These are phyloP conservation scores for Suhomyces kunorum DNA, from an alignment of 1,139 yeast genomes.

Conservation along the genomic window DNA sequence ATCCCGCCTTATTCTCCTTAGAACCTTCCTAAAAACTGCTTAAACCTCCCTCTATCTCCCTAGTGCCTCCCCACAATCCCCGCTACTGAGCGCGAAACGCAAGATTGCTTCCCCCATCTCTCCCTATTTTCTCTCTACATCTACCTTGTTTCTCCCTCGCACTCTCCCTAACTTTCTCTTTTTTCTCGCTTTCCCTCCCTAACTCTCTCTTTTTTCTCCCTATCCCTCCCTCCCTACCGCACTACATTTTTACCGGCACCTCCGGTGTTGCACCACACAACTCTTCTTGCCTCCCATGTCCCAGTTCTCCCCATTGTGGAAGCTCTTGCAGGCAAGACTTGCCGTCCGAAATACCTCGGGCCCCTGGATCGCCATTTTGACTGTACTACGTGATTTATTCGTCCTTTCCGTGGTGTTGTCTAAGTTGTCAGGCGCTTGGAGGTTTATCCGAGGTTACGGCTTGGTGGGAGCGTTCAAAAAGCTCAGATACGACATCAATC, in stretches of 20 bases:
- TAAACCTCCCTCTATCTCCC: too few relatives aligned
- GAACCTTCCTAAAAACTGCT: too few relatives aligned
- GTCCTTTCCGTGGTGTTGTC: conserved; percentile 23
- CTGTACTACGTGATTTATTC: conserved; percentile 29
- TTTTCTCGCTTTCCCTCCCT: neutral
- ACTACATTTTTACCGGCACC: too few relatives aligned
- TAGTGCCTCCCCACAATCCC: too few relatives aligned
- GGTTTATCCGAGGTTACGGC: conserved; percentile 43
- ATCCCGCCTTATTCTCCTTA: too few relatives aligned
- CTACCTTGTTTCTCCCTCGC: neutral
- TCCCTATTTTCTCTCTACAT: neutral
- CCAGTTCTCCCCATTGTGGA: neutral
- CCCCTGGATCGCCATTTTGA: neutral
- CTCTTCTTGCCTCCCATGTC: too few relatives aligned
- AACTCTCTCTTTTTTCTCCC: neutral
- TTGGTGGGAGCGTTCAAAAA: conserved; percentile 25
- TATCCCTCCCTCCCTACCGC: neutral
- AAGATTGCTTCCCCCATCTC: too few relatives aligned
- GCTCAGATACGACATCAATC: conserved; percentile 17
- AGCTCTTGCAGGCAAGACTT: neutral
- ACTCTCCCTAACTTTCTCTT: too few relatives aligned
- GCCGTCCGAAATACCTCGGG: neutral
- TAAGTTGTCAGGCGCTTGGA: conserved; percentile 14
- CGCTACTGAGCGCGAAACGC: too few relatives aligned
- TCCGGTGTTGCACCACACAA: too few relatives aligned